Conservation (phyloP, 1,139 yeast genomes). For the Hanseniaspora uvarum region DNA sequence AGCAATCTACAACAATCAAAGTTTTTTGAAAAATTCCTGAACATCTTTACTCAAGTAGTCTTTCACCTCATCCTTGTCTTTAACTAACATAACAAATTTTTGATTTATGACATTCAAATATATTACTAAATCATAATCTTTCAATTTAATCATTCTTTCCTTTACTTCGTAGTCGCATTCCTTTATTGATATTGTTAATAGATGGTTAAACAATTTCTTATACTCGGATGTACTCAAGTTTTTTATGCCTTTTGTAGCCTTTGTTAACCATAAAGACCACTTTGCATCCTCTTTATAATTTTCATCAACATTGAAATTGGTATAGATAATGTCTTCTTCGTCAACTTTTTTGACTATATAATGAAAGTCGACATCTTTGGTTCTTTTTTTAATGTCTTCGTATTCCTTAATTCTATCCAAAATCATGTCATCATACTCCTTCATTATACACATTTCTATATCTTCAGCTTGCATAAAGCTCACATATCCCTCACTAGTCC, state of each 20-base stretch:
- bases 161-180: background rate
- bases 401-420: background rate
- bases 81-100: conserved; percentile 9
- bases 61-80: conserved; percentile 1
- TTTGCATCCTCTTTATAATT: background rate
- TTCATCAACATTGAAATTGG: background rate
- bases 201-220: conserved; percentile 1
- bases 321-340: background rate
- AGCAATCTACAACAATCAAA: background rate
- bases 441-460: background rate
- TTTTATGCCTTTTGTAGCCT: background rate
- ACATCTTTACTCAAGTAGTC: background rate
- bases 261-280: background rate
- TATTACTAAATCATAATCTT: conserved; percentile 13
- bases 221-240: background rate
- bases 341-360: background rate
- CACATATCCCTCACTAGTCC: background rate
- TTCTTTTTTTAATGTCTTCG: background rate
- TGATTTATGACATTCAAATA: background rate
- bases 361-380: background rate
- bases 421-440: background rate
- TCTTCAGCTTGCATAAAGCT: background rate
- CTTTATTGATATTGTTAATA: conserved; percentile 2
- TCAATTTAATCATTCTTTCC: conserved; percentile 13
- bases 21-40: background rate